Conservation (phyloP, 805 yeast genomes). For the Yamadazyma takamatsuzukensis region DNA sequence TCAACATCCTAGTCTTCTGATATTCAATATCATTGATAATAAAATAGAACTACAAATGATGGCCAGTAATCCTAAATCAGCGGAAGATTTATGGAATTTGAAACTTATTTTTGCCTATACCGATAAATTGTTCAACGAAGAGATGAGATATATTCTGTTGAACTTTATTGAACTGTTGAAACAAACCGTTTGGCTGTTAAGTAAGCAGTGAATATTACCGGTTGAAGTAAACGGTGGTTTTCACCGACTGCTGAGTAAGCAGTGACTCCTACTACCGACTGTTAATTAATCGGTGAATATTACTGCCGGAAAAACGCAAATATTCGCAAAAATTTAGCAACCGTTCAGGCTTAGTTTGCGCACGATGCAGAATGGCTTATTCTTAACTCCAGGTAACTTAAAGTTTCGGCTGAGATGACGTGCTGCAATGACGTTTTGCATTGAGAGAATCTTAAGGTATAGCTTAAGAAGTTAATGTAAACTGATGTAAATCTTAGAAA, state of each 20-base stretch:
- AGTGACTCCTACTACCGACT: too few species aligned
- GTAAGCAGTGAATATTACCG: background rate
- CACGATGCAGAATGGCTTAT: too few species aligned
- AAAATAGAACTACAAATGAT: constrained; percentile 48
- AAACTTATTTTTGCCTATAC: constrained; percentile 58
- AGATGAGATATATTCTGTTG: constrained; percentile 42
- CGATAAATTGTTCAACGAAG: constrained; percentile 31
- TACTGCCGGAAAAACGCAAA: too few species aligned
- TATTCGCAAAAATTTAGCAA: too few species aligned
- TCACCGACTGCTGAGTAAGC: background rate
- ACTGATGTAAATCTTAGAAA: too few species aligned
- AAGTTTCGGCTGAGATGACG: too few species aligned
- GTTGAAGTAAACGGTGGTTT: background rate
- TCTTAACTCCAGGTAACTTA: too few species aligned
- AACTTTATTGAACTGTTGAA: constrained; percentile 54
- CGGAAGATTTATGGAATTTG: constrained; percentile 63
- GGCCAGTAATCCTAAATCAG: constrained; percentile 36
- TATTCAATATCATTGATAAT: constrained; percentile 47
- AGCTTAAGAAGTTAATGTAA: too few species aligned
- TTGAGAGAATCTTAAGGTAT: too few species aligned
- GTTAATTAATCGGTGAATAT: too few species aligned
- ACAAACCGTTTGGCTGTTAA: constrained; percentile 33
- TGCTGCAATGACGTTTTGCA: too few species aligned
- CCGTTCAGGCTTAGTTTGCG: too few species aligned
- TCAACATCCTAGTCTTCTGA: constrained; percentile 30